A percentile compares a stretch with the other conserved stretches of the same genome.
Evolutionary conservation across 768 basidiomycete species (phyloP).

Genomic region (Lepiota venenata): DNA sequence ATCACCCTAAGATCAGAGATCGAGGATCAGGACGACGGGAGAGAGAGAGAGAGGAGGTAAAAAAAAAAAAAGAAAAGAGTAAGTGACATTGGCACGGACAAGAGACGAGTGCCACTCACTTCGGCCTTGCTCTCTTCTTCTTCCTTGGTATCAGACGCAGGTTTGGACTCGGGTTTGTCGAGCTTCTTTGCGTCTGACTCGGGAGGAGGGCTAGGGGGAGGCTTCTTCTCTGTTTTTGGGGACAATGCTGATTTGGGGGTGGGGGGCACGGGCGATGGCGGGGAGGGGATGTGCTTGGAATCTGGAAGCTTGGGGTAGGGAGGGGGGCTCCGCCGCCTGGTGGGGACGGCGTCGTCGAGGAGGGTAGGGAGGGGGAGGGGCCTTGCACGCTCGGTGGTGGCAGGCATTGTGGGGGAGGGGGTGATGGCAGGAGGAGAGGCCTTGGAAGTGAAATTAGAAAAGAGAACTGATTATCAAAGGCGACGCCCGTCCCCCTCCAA

Average conservation of each 20-base stretch:
- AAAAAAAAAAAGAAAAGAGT: constrained; percentile 7
- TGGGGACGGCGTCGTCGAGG: constrained; percentile 15
- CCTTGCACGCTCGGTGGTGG: constrained; percentile 15
- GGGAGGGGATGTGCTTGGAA: constrained; percentile 2
- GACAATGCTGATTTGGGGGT: constrained; percentile 10
- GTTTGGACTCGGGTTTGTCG: background rate
- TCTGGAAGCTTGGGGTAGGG: constrained; percentile 9
- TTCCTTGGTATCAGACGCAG: background rate
- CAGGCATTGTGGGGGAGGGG: constrained; percentile 17
- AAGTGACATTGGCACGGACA: background rate
- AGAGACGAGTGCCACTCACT: background rate
- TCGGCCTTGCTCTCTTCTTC: background rate
- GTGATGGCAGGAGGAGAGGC: constrained; percentile 2
- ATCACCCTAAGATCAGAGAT: constrained; percentile 11
- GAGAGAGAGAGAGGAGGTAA: background rate
- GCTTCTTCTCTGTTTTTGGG: constrained; percentile 6
- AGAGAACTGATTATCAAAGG: constrained; percentile 22
- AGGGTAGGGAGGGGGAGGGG: constrained; percentile 13
- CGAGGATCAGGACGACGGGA: too few relatives aligned
- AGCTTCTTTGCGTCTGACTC: constrained; percentile 6
- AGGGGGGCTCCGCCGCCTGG: constrained; percentile 13
- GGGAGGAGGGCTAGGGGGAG: background rate
- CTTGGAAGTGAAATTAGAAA: constrained; percentile 10
- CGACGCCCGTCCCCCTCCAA: constrained; percentile 4
- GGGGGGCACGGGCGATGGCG: constrained; percentile 4